A percentile compares a stretch with the other conserved stretches of the same genome.
Evolutionary conservation across 2,329 filamentous ascomycete genomes (phyloP).

Genomic region (Cladophialophora immunda): DNA sequence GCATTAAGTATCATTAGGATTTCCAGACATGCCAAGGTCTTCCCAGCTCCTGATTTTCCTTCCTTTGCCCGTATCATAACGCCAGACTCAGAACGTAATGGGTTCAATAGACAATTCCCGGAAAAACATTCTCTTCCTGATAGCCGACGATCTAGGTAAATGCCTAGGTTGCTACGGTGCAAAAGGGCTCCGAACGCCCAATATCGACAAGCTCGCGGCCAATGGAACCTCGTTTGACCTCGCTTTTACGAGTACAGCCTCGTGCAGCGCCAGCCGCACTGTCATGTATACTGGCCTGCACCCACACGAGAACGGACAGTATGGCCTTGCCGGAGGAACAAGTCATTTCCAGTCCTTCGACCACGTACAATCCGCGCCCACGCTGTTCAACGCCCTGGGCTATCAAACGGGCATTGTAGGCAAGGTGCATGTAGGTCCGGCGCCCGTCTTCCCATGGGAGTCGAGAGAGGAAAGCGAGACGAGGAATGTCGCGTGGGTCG

Average conservation of each 20-base stretch:
- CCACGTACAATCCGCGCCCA: conserved; percentile 54
- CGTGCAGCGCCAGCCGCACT: conserved; percentile 58
- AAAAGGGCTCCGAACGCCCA: conserved; percentile 47
- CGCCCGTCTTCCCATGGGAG: conserved; percentile 54
- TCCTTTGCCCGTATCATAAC: too few relatives aligned
- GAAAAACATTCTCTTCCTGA: conserved; percentile 50
- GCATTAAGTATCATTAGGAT: too few relatives aligned
- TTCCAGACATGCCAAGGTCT: too few relatives aligned
- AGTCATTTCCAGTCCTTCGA: conserved; percentile 58
- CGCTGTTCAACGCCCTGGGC: conserved; percentile 50
- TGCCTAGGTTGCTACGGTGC: conserved; percentile 50
- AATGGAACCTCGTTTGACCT: conserved; percentile 50
- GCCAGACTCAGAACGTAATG: too few relatives aligned
- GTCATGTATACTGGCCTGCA: conserved; percentile 61
- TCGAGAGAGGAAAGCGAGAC: conserved; percentile 52
- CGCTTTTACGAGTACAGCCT: conserved; percentile 58
- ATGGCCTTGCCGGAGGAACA: conserved; percentile 51
- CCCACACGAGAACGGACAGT: conserved; percentile 58
- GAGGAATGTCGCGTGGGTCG: conserved; percentile 54
- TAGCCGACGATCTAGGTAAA: conserved; percentile 56
- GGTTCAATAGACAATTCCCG: too few relatives aligned
- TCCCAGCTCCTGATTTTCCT: too few relatives aligned
- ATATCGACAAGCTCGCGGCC: conserved; percentile 53
- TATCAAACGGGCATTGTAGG: conserved; percentile 59
- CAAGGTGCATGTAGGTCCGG: conserved; percentile 60